These are phyloP conservation scores for Bryum argenteum DNA, from an alignment of 225 moss, liverwort and hornwort species.

Conservation along the genomic window DNA sequence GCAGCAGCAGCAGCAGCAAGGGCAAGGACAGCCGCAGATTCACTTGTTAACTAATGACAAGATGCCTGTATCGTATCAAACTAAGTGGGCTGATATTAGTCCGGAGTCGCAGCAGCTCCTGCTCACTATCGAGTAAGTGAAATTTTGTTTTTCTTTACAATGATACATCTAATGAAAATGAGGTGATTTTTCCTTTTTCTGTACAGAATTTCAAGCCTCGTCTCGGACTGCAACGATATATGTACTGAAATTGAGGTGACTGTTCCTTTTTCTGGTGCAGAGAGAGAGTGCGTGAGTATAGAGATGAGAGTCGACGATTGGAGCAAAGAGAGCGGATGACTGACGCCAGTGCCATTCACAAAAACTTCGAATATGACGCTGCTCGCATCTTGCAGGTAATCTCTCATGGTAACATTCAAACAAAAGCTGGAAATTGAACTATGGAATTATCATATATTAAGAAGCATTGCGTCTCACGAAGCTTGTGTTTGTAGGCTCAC, in stretches of 20 bases:
- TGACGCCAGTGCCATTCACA: constrained; percentile 81
- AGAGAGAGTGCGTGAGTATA: constrained; percentile 81
- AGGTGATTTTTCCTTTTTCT: constrained; percentile 4
- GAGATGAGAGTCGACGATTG: constrained; percentile 92
- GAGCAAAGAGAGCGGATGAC: constrained; percentile 84
- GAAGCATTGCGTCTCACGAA: no score
- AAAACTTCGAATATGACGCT: constrained; percentile 85
- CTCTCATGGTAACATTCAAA: no score
- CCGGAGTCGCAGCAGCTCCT: constrained; percentile 89
- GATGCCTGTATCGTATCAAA: constrained; percentile 83
- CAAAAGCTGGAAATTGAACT: no score
- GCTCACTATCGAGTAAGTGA: constrained; percentile 86
- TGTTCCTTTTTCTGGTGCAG: constrained; percentile 38
- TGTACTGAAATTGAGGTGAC: background rate
- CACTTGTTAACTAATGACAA: constrained; percentile 70
- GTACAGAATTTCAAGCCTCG: no score
- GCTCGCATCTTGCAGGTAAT: constrained; percentile 89
- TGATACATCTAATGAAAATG: no score
- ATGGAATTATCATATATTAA: no score
- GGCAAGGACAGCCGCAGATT: constrained; percentile 62
- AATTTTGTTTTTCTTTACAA: no score
- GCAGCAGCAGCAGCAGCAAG: constrained; percentile 55
- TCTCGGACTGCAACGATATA: no score
- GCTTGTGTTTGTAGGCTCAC: no score
- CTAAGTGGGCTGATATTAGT: constrained; percentile 87